Evolutionary conservation across 306 rosid species (phyloP).

Genomic region (Medicago arabica): DNA sequence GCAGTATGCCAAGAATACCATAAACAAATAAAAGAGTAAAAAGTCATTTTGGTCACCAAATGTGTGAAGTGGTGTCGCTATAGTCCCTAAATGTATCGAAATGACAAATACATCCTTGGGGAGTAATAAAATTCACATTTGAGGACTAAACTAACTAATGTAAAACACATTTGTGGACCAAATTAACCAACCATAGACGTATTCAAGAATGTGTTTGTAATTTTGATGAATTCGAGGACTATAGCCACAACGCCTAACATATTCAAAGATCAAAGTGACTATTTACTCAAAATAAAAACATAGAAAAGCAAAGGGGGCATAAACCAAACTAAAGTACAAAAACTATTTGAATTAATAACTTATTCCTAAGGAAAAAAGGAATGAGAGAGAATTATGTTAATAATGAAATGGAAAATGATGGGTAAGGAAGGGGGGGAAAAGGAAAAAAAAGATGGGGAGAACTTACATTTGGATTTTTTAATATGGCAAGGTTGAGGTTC

Average conservation of each 20-base stretch:
- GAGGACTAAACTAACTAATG: background rate
- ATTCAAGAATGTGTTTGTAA: too few species aligned
- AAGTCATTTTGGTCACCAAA: too few species aligned
- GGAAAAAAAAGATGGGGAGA: background rate
- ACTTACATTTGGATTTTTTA: constrained; percentile 47
- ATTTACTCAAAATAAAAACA: background rate
- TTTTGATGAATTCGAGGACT: too few species aligned
- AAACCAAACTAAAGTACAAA: background rate
- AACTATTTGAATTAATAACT: background rate
- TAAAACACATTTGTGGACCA: background rate
- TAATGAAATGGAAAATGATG: too few species aligned
- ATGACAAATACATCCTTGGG: too few species aligned
- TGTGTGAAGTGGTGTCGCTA: too few species aligned
- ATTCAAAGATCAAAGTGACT: background rate
- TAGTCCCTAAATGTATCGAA: too few species aligned
- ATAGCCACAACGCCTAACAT: background rate
- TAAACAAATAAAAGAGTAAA: too few species aligned
- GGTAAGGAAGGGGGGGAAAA: background rate
- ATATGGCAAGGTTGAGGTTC: constrained; percentile 29
- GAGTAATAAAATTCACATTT: background rate
- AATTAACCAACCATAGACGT: background rate
- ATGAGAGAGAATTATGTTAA: too few species aligned
- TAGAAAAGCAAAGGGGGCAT: background rate
- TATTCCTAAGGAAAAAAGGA: too few species aligned
- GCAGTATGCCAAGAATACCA: too few species aligned